Evolutionary conservation across 108 stramenopile species (phyloP), one percentile per base, ranked within the genome.

Genomic region (Cyclotella cryptica): DNA sequence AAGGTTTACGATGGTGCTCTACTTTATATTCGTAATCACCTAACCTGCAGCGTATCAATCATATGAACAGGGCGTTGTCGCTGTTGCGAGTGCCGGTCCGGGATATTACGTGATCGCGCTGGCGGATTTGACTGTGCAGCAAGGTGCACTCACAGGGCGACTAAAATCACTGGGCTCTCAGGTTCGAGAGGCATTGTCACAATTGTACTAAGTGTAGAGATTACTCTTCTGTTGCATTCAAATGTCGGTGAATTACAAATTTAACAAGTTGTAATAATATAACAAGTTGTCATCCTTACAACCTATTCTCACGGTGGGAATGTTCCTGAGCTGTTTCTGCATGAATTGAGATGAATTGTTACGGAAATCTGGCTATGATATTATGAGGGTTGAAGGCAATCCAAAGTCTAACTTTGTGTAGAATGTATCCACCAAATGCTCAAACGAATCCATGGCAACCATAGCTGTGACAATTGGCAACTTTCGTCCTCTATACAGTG

Each of bases 51-150:
- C 7, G 28, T 1, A 35, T 51, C 21, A 1, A 27, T 10, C 14
- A 42, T 41, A 14, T 18, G 10, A 8, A 42, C 60, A 81, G 64
- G 89, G 91, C 0, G 69, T 87, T 49, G 88, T 92, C 52, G 91
- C 84, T 35, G 90, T 92, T 19, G 87, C 91, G 14, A 80, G 74
- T 67, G 80, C 79, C 27, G 87, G 86, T 40, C 60, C 80, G 59
- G 91, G 87, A 42, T 90, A 79, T 71, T 86, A 89, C 72, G 89
- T 92, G 0, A 91, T 94, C 68, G 91, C 89, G 13, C 86, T 94
- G 63, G 93, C 91, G 13, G 79, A 85, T 55, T 59, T 89, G 22
- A 79, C 69, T 55, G 89, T 90, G 35, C 90, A 89, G 57, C 83
- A 83, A 43, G 93, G 93, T 18, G 79, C 88, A 47, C 77, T 94